Percentiles rank a stretch among this genome's conserved stretches.
Evolutionary conservation across 106 monocot genomes (phyloP).

Genomic region (Acorus calamus): DNA sequence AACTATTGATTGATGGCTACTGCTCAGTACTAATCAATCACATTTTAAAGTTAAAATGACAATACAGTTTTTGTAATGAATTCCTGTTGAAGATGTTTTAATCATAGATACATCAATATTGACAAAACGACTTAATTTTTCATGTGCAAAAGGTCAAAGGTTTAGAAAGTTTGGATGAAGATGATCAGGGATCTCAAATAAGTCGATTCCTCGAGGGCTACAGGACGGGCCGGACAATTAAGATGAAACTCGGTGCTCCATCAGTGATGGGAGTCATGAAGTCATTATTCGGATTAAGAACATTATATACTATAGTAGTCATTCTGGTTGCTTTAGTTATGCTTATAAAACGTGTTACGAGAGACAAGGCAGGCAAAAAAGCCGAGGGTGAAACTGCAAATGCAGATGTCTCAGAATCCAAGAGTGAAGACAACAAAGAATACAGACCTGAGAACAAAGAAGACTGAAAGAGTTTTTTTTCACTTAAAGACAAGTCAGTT

Average conservation of each 20-base stretch:
- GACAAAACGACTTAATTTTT: background rate
- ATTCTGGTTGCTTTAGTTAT: slow-evolving; percentile 44
- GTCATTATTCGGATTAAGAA: slow-evolving; percentile 48
- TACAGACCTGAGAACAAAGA: slow-evolving; percentile 43
- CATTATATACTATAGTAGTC: slow-evolving; percentile 63
- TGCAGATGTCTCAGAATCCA: slow-evolving; percentile 2
- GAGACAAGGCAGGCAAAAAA: slow-evolving; percentile 13
- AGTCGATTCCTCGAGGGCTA: slow-evolving; percentile 83
- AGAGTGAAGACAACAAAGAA: slow-evolving; percentile 12
- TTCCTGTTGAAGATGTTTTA: too few relatives aligned
- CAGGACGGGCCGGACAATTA: slow-evolving; percentile 63
- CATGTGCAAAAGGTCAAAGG: slow-evolving; percentile 49
- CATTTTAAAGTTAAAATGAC: too few relatives aligned
- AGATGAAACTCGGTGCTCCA: slow-evolving; percentile 54
- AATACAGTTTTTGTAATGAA: too few relatives aligned
- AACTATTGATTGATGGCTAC: too few relatives aligned
- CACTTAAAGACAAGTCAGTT: too few relatives aligned
- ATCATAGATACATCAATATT: background rate
- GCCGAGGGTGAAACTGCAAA: slow-evolving; percentile 13
- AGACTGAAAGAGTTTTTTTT: slow-evolving; percentile 22
- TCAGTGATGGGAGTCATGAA: slow-evolving; percentile 66
- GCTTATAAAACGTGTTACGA: slow-evolving; percentile 32
- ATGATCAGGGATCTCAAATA: slow-evolving; percentile 56
- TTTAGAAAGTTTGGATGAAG: slow-evolving; percentile 44
- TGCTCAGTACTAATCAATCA: too few relatives aligned